Base-by-base conservation (phyloP, 2,329 filamentous ascomycete genomes). In the Periconia digitata region DNA sequence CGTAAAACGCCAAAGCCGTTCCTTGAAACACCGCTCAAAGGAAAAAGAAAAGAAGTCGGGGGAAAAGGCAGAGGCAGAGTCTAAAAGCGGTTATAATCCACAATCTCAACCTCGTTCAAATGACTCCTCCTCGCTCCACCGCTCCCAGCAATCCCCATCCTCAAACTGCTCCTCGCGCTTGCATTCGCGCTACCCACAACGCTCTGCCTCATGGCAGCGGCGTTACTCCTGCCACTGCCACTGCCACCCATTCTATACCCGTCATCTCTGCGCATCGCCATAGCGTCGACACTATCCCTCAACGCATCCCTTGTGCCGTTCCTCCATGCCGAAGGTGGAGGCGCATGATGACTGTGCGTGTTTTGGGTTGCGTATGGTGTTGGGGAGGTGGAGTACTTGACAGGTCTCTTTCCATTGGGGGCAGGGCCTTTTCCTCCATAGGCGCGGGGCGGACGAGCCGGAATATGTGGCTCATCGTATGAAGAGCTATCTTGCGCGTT, bases 101-200 rank as follows among this genome's bases (percentile, higher is more conserved):
- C 43, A 22, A 29, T 22, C 15, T 46, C 43, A 3, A 46, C 36
- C 23, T 40, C 37, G 17, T 40, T 46, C 24, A 46, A 18, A 40
- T 40, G 38, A 21, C 36, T 40, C 13, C 36, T 39, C 16, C 41
- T 36, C 16, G 22, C 16, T 17, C 18, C 36, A 32, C 27, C 27
- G 13, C 24, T 13, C 13, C 24, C 24, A 27, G 7, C 24, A 27
- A 32, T 15, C 12, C 27, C 27, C 27, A 59, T 43, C 27, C 64
- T 53, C 8, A 62, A 40, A 49, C 65, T 68, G 45, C 62, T 67
- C 40, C 57, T 55, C 29, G 50, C 50, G 50, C 65, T 69, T 8
- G 58, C 58, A 1, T 53, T 49, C 21, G 17, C 38, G 6, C 46
- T 40, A 0, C 55, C 40, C 10, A 55, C 52, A 20, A 58, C 24